Conservation (phyloP, 1,284 basidiomycete species). For the Cryptococcus amylolentus region DNA sequence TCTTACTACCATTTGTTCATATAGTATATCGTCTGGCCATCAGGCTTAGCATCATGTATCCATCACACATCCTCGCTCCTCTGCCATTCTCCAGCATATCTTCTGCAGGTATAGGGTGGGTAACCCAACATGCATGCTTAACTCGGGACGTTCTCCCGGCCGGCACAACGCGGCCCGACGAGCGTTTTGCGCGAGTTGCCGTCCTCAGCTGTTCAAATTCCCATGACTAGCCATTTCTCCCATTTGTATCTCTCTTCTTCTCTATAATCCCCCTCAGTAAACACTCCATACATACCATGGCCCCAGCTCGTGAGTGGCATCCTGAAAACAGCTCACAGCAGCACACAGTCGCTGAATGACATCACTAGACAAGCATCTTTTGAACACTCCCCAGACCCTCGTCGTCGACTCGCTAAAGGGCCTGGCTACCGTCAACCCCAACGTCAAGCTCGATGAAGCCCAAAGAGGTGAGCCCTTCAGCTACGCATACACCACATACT, state of each 20-base stretch:
- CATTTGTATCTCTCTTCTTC: background rate
- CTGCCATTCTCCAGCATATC: too few relatives aligned
- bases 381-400: slow-evolving; percentile 65
- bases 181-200: background rate
- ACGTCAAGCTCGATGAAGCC: slow-evolving; percentile 61
- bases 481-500: background rate
- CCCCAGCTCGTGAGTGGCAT: slow-evolving; percentile 11
- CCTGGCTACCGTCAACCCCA: slow-evolving; percentile 66
- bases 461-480: slow-evolving; percentile 24
- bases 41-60: background rate
- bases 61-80: background rate
- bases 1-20: too few relatives aligned
- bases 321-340: background rate
- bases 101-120: too few relatives aligned
- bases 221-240: background rate
- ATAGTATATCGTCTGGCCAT: background rate
- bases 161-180: background rate
- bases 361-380: slow-evolving; percentile 62
- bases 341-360: background rate
- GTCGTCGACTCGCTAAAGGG: slow-evolving; percentile 74
- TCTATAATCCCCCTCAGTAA: background rate
- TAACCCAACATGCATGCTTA: too few relatives aligned
- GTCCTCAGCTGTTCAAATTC: background rate
- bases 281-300: background rate
- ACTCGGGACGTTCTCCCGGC: background rate